Evolutionary conservation across 352 stramenopile genomes (phyloP), one percentile per base, ranked within the genome.

Genomic region (Globisporangium yorkense): DNA sequence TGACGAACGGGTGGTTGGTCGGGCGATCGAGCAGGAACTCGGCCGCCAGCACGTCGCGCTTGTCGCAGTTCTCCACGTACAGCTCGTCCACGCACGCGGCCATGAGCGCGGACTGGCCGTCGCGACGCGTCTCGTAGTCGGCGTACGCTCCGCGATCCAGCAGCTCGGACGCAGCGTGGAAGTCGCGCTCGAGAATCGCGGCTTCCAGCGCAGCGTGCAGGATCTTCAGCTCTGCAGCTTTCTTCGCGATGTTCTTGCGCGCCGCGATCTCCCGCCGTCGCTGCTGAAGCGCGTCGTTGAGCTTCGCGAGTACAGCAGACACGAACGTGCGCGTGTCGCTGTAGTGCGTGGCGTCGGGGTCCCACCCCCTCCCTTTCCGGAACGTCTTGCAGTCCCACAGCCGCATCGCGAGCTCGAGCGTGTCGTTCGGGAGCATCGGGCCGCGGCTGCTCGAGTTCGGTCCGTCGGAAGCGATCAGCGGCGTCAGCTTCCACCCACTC

Each of bases 91-190:
- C 59, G 40, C 78, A 89, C 20, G 79, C 74, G 1, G 67, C 74
- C 68, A 81, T 80, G 4, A 90, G 62, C 2, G 67, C 65, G 5
- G 80, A 80, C 24, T 78, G 27, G 2, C 63, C 80, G 5, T 59
- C 66, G 8, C 39, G 13, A 20, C 40, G 60, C 1, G 83, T 90
- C 50, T 87, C 81, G 29, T 87, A 83, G 57, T 93, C 83, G 7
- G 77, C 72, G 37, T 81, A 88, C 3, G 80, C 80, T 6, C 81
- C 77, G 7, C 69, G 61, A 48, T 88, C 77, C n/a, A 90, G 60
- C 18, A 87, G 44, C 6, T 40, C n/a, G 0, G 67, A 64, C 5
- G 77, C 60, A 0, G 12, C 51, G 15, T 56, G 9, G 52, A 89
- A 93, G 57, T 82, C 70, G 0, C 70, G 68, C 4, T 31, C 56